Evolutionary conservation across 2,329 filamentous ascomycete species (phyloP), one percentile per base, ranked within the genome.

Genomic region (Chaetomium strumarium): DNA sequence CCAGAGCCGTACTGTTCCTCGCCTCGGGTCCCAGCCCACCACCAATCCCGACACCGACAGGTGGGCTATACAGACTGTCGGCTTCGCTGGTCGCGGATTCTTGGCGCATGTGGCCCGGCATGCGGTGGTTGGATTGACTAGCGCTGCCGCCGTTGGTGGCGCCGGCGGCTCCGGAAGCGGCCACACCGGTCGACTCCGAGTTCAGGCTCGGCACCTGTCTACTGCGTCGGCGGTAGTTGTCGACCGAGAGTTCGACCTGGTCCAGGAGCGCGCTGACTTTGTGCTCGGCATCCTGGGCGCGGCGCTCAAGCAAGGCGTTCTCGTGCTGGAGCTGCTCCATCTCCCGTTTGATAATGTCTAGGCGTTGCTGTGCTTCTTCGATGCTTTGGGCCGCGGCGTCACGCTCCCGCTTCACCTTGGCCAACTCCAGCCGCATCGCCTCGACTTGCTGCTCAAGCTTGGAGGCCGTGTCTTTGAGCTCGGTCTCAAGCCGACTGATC

Each of bases 201-300:
- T 74, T 79, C 43, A 76, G 75, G 67, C 73, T 81, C 55, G 69
- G 72, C 44, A 69, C 68, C 58, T 82, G 79, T 37, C 84, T 78
- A 61, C 81, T 85, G 54, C 80, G 90, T 38, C 93, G 87, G 51
- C 93, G 87, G 70, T 97, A 97, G 67, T 88, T 95, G 70, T 93
- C 91, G 14, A 99, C 93, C 4, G 90, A 95, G 38, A 84, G 83
- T 69, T 95, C 92, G 36, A 99, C 91, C 66, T 97, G 92, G 67
- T 97, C 90, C 12, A 99, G 83, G 46, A 99, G 82, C 64, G 96
- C 80, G 31, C 88, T 89, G 19, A 99, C 93, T 65, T 95, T 95
- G 59, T 88, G 84, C 72, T 99, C 93, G 1, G 93, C 93, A 67
- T 96, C 92, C 47, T 82, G 77, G 6, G 91, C 92, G 40, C 92